Evolutionary conservation across 805 yeast species (phyloP), one percentile per base, ranked within the genome.

Genomic region (Ogataea kodamae): DNA sequence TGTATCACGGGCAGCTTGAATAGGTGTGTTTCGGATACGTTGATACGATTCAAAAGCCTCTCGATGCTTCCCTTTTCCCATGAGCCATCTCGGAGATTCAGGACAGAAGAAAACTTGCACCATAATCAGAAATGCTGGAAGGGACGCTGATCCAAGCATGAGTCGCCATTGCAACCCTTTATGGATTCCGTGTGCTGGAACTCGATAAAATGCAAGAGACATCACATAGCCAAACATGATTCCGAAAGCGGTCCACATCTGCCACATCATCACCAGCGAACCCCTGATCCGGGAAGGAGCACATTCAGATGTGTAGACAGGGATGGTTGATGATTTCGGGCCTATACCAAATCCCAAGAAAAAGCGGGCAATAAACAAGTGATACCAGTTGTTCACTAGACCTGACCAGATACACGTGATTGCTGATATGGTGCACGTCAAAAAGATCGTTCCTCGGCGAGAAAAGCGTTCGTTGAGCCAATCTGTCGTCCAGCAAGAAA

Each of bases 51-150:
- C 65, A 50, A 59, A 78, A 3, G 84, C 81, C 1, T 78, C 85
- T 5, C 9, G 21, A 48, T 77, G 82, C 47, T 81, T 67, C 4
- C 67, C 77, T 53, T 77, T 76, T 59, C 83, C 85, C 82, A 80
- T 76, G 40, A 78, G 64, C 87, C 87, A 80, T 59, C 85, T 68
- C 25, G 88, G 88, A 3, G 84, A 77, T 51, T 80, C 88, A 6
- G 87, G 86, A 40, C 80, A 78, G 51, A 72, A 76, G 20, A 78
- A 80, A 29, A 80, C 71, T 55, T 78, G 86, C 37, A 64, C 48
- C 39, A 74, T 58, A 6, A 80, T 81, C 36, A 74, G 52, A 26
- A 77, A 48, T 0, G 88, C 85, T 1, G 87, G 87, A 22, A 80
- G 59, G 65, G 73, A 66, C 6, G 86, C 87, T 14, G 79, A 72